Evolutionary conservation across 1,284 basidiomycete species (phyloP).

Genomic region (Cutaneotrichosporon arboriforme): DNA sequence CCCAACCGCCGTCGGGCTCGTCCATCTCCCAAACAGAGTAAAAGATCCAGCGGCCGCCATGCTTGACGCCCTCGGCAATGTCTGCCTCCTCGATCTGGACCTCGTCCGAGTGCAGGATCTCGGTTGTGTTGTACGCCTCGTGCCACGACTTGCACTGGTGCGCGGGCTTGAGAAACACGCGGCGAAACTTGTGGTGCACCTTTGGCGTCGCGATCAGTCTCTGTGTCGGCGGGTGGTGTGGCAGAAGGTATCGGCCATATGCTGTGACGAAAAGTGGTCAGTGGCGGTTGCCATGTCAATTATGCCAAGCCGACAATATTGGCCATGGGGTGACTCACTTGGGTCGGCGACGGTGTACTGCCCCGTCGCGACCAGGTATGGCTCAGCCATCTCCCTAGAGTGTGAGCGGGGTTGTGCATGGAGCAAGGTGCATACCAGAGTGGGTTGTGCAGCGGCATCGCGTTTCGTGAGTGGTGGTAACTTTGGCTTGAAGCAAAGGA

Average conservation of each 20-base stretch:
- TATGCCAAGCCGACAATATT: background rate
- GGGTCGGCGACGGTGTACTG: conserved; percentile 41
- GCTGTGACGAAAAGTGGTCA: conserved; percentile 20
- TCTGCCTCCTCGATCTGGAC: conserved; percentile 38
- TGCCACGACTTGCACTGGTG: conserved; percentile 22
- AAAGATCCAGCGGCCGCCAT: conserved; percentile 44
- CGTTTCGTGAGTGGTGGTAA: background rate
- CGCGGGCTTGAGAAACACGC: conserved; percentile 41
- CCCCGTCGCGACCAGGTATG: conserved; percentile 31
- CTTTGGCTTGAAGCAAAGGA: background rate
- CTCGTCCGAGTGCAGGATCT: conserved; percentile 43
- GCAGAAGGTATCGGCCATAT: conserved; percentile 41
- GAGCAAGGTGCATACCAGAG: conserved; percentile 16
- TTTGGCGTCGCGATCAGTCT: conserved; percentile 32
- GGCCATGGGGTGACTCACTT: conserved; percentile 26
- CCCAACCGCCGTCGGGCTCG: conserved; percentile 38
- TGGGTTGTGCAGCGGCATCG: conserved; percentile 28
- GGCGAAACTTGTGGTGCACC: conserved; percentile 34
- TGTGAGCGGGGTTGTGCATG: background rate
- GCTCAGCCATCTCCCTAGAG: conserved; percentile 43
- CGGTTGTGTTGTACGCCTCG: conserved; percentile 38
- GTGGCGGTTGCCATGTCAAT: background rate
- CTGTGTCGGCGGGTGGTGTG: conserved; percentile 36
- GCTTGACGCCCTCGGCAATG: conserved; percentile 26
- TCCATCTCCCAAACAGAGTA: conserved; percentile 47